A percentile compares a stretch with the other conserved stretches of the same genome.
phyloP scores from a whole-genome alignment of 2,329 filamentous ascomycete genomes.

The Cercospora sp. region DNA sequence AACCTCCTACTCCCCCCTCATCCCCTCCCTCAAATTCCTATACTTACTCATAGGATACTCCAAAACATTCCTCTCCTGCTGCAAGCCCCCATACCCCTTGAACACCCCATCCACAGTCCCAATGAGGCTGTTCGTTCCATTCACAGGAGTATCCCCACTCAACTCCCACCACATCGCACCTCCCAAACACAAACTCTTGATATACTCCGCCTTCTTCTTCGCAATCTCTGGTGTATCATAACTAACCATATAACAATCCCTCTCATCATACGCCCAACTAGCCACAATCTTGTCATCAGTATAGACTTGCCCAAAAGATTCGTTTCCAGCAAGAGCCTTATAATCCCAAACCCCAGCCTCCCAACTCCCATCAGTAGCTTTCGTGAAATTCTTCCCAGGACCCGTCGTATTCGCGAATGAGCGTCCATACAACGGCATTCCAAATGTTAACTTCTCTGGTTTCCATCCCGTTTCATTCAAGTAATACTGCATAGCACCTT shows the following conservation, averaged over 20 bases:
- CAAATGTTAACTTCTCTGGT: slow-evolving; percentile 73
- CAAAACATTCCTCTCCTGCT: slow-evolving; percentile 50
- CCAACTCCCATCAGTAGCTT: slow-evolving; percentile 76
- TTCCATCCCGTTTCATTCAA: slow-evolving; percentile 55
- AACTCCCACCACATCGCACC: slow-evolving; percentile 78
- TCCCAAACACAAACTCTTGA: slow-evolving; percentile 66
- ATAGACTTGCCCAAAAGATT: slow-evolving; percentile 61
- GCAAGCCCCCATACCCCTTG: slow-evolving; percentile 43
- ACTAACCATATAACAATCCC: slow-evolving; percentile 66
- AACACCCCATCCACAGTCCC: slow-evolving; percentile 33
- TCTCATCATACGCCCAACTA: slow-evolving; percentile 72
- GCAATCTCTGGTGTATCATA: slow-evolving; percentile 71
- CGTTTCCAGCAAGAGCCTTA: slow-evolving; percentile 59
- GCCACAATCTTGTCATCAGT: slow-evolving; percentile 65
- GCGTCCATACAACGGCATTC: slow-evolving; percentile 82
- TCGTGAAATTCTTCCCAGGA: slow-evolving; percentile 65
- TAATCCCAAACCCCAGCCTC: slow-evolving; percentile 69
- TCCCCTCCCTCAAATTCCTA: slow-evolving; percentile 52
- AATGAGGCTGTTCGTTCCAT: slow-evolving; percentile 55
- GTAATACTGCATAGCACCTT: slow-evolving; percentile 70
- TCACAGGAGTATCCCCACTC: slow-evolving; percentile 68
- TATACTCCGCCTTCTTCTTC: slow-evolving; percentile 67
- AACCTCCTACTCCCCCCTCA: slow-evolving; percentile 31
- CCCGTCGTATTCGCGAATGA: slow-evolving; percentile 78
- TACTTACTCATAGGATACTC: slow-evolving; percentile 56